phyloP scores from a whole-genome alignment of 2,329 filamentous ascomycete genomes.

The Fusarium sp. region DNA sequence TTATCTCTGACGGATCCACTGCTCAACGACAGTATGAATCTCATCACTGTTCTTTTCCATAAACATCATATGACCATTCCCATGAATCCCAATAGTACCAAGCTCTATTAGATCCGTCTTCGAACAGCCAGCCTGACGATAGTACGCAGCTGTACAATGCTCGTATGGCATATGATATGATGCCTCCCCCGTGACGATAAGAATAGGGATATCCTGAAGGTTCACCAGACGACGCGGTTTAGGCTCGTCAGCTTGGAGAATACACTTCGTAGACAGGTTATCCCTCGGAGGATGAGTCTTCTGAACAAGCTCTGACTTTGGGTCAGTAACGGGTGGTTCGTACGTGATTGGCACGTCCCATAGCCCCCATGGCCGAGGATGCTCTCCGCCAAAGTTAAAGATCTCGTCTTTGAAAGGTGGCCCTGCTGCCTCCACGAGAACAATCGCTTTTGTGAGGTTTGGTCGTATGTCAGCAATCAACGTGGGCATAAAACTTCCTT shows the following conservation, averaged over 20 bases:
- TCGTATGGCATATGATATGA: slow-evolving; percentile 43
- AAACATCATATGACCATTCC: slow-evolving; percentile 45
- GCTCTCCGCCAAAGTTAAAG: slow-evolving; percentile 53
- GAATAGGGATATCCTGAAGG: slow-evolving; percentile 50
- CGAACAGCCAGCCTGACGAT: slow-evolving; percentile 40
- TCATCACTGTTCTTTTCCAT: slow-evolving; percentile 45
- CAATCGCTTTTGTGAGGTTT: slow-evolving; percentile 55
- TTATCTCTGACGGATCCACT: slow-evolving; percentile 25
- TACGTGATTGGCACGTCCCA: slow-evolving; percentile 64
- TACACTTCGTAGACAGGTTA: slow-evolving; percentile 29
- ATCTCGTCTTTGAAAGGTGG: slow-evolving; percentile 61
- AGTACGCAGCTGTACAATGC: slow-evolving; percentile 40
- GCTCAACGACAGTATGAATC: slow-evolving; percentile 30
- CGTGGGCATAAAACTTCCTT: slow-evolving; percentile 58
- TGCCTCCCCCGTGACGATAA: slow-evolving; percentile 34
- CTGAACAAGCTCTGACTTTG: slow-evolving; percentile 30
- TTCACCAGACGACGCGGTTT: slow-evolving; percentile 47
- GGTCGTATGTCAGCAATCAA: slow-evolving; percentile 51
- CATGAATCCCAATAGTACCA: slow-evolving; percentile 35
- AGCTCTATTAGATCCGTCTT: slow-evolving; percentile 40
- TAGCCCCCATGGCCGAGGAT: slow-evolving; percentile 59
- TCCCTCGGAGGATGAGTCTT: slow-evolving; percentile 9
- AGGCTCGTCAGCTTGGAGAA: slow-evolving; percentile 29
- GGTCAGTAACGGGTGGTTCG: slow-evolving; percentile 52
- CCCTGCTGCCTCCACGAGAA: slow-evolving; percentile 61